Conservation (phyloP, 2,329 filamentous ascomycete species). For the Blastomyces percursus region DNA sequence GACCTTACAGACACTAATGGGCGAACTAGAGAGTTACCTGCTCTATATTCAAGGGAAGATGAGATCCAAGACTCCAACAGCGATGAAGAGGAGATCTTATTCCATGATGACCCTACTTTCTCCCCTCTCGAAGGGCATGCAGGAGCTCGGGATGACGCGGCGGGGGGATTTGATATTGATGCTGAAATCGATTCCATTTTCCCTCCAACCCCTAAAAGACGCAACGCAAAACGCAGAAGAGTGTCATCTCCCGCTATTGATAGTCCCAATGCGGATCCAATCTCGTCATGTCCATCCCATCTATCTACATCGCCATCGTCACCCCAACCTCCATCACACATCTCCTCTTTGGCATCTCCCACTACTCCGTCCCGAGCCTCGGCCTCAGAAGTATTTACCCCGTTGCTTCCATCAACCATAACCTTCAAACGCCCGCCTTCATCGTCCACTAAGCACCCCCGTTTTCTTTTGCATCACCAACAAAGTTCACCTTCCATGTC, state of each 20-base stretch:
- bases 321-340: slow-evolving; percentile 6
- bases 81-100: slow-evolving; percentile 5
- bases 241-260: slow-evolving; percentile 14
- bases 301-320: background rate
- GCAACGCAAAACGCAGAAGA: slow-evolving; percentile 25
- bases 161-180: slow-evolving; percentile 11
- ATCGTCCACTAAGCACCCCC: slow-evolving; percentile 1
- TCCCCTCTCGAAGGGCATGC: background rate
- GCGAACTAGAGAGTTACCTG: background rate
- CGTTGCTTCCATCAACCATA: slow-evolving; percentile 11
- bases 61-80: slow-evolving; percentile 3
- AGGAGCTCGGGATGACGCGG: background rate
- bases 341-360: slow-evolving; percentile 9
- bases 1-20: background rate
- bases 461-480: background rate
- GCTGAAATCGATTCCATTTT: slow-evolving; percentile 25
- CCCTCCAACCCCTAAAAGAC: slow-evolving; percentile 16
- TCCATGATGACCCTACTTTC: background rate
- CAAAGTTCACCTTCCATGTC: background rate
- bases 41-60: background rate
- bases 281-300: slow-evolving; percentile 14
- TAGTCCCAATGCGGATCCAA: slow-evolving; percentile 11
- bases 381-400: slow-evolving; percentile 1
- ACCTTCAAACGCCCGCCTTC: background rate
- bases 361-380: background rate